Evolutionary conservation across 2,329 filamentous ascomycete genomes (phyloP).

Genomic region (Xylariales sp.): DNA sequence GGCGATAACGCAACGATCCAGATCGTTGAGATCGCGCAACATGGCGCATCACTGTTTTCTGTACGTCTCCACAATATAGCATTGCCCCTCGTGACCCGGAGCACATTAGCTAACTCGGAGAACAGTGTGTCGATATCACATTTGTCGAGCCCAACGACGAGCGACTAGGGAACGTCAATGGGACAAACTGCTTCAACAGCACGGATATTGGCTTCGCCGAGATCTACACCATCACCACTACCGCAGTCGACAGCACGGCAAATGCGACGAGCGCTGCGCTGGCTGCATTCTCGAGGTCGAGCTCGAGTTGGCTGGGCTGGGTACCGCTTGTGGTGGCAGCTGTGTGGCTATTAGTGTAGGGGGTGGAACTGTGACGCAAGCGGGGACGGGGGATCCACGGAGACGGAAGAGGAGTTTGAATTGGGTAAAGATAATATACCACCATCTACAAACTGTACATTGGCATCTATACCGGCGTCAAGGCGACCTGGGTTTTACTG

Average conservation of each 20-base stretch:
- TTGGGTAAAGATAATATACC: background rate
- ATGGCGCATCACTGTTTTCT: constrained; percentile 67
- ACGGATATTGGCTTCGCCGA: constrained; percentile 70
- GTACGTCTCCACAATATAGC: too few relatives aligned
- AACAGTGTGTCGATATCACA: constrained; percentile 93
- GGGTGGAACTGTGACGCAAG: background rate
- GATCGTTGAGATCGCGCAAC: constrained; percentile 65
- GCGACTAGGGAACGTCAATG: constrained; percentile 65
- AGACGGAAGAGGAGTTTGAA: constrained; percentile 3
- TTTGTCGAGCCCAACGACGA: constrained; percentile 74
- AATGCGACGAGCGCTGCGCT: constrained; percentile 26
- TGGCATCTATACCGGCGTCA: constrained; percentile 8
- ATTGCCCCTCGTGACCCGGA: too few relatives aligned
- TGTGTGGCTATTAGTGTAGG: constrained; percentile 34
- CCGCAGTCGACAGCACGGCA: constrained; percentile 31
- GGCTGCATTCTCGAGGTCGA: constrained; percentile 19
- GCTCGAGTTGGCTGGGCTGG: constrained; percentile 32
- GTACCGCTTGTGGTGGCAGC: constrained; percentile 35
- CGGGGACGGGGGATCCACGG: too few relatives aligned
- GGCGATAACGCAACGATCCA: constrained; percentile 84
- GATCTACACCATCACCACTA: constrained; percentile 64
- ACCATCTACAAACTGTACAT: constrained; percentile 1
- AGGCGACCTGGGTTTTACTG: too few relatives aligned
- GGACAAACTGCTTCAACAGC: constrained; percentile 85
- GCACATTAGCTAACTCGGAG: too few relatives aligned